These are phyloP conservation scores for Paramecium sonneborni DNA, from an alignment of 73 alveolate genomes.

Conservation along the genomic window DNA sequence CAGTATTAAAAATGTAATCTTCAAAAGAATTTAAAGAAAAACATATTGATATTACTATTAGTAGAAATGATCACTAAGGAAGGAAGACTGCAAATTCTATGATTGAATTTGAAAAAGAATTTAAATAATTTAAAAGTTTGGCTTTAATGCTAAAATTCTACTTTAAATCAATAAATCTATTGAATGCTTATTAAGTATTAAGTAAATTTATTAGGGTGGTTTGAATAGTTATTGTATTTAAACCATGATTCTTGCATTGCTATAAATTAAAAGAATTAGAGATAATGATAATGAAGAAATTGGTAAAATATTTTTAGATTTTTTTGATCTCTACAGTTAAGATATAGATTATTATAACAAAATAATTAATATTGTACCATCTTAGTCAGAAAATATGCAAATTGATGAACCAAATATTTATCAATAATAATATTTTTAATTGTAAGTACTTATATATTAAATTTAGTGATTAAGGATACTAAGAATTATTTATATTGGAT, in stretches of 20 bases:
- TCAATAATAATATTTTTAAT: background rate
- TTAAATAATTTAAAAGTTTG: conserved; percentile 17
- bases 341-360: conserved; percentile 9
- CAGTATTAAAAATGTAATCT: background rate
- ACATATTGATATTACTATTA: background rate
- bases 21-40: background rate
- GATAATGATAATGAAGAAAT: conserved; percentile 3
- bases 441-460: background rate
- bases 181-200: conserved; percentile 7
- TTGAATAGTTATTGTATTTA: conserved; percentile 16
- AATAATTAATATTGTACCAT: background rate
- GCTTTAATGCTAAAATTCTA: background rate
- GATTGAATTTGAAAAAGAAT: conserved; percentile 39
- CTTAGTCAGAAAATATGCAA: background rate
- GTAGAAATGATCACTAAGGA: background rate
- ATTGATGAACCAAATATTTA: conserved; percentile 21
- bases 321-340: background rate
- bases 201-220: background rate
- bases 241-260: conserved; percentile 8
- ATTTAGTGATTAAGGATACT: background rate
- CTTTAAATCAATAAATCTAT: conserved; percentile 23
- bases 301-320: conserved; percentile 14
- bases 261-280: background rate
- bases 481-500: conserved; percentile 12
- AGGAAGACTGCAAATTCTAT: background rate